Base-by-base conservation (phyloP, 2,329 filamentous ascomycete species). In the Huntiella savannae region DNA sequence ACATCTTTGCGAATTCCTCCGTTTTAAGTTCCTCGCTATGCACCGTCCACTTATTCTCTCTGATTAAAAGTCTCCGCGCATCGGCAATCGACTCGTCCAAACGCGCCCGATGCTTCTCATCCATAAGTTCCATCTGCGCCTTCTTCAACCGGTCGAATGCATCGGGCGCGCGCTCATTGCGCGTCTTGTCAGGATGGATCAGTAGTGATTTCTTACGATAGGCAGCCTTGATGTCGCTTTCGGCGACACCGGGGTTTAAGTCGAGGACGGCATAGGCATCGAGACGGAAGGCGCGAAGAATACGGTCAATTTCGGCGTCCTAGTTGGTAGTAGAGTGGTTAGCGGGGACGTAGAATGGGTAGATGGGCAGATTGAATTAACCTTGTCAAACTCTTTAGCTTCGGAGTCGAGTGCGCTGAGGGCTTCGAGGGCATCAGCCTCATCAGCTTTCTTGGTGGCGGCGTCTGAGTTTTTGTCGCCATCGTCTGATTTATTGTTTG, bases 151-250 rank as follows among this genome's bases (percentile, higher is more conserved):
- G 79, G 63, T 98, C 91, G 59, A 98, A 98, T 53, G 91, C 91
- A 56, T 96, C 91, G 3, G 91, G 88, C 0, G 91, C 91, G 42
- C 70, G 74, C 0, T 85, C 80, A 59, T 98, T 96, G 57, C 78
- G 78, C 48, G 91, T 95, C 63, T 98, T 98, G 68, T 98, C 91
- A 5, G 91, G 91, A 67, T 98, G 91, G 67, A 98, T 96, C 42
- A 98, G 77, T 48, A 98, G 79, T n/a, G 91, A 98, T 63, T 95
- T 96, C 57, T 85, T 87, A 68, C 91, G 87, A 66, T 96, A 98
- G 54, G 75, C 75, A 55, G 79, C 69, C 65, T 95, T 96, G 69
- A 98, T 96, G 65, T 96, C 91, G 50, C 84, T 87, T 55, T 96
- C 88, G 47, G 91, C 77, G 15, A 96, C 85, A 58, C 91, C 91